Base-by-base conservation (phyloP, 2,329 filamentous ascomycete species). In the Phyllosticta citrichinensis region DNA sequence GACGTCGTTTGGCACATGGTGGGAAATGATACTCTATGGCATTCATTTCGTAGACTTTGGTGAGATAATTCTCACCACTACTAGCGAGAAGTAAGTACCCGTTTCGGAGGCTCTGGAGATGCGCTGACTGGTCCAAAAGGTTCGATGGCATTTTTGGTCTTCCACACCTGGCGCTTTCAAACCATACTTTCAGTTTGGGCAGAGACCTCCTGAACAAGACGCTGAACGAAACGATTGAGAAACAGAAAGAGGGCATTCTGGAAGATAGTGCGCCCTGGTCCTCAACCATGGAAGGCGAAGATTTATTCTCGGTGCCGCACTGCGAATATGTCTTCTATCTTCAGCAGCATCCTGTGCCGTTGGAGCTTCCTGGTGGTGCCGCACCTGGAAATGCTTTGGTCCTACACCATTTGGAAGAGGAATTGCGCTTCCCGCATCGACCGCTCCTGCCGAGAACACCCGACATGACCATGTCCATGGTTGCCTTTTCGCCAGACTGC, bases 321-420 rank as follows among this genome's bases (percentile, higher is more conserved):
- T 99, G 94, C 79, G 94, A 99, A 73, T 91, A 91, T 69, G 77
- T 99, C 56, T 77, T 96, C 60, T 97, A 92, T 72, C 78, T 93
- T 30, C 94, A 97, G 71, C 80, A 93, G 51, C 81, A 88, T 64
- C 83, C 84, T 1, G 57, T 66, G 59, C 57, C 62, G 5, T 69
- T 66, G 60, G 63, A 59, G 61, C 63, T 53, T 33, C 8, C 40
- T n/a, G 40, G 40, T n/a, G 24, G 14, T 20, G 22, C 24, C 3
- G 22, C 27, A 17, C 5, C 54, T 27, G 60, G 35, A 3, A 62
- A 58, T 12, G 25, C 19, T 10, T 55, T 67, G 5, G 65, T 79
- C 30, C 70, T 84, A 57, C 71, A 77, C 33, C 77, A 77, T 66
- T 78, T 86, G 19, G 84, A 87, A 65, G 70, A 79, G 40, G 84